Evolutionary conservation across 345 rosid genomes (phyloP), one percentile per base, ranked within the genome.

Genomic region (Brassica nigra): DNA sequence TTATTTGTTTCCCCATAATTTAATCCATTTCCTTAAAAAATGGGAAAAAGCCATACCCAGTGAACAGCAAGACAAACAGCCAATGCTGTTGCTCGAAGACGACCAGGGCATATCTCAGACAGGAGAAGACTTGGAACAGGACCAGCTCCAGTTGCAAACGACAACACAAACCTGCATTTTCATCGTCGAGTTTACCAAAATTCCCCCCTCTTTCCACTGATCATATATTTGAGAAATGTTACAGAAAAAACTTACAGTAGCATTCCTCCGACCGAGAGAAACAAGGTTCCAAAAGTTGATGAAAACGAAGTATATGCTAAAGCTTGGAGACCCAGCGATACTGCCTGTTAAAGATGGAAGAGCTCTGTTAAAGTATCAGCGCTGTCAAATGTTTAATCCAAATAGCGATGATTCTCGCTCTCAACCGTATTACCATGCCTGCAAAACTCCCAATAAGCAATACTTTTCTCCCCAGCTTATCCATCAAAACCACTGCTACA

Each of bases 251-350:
- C 97, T 92, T 85, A 91, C 99, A 92, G 68, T 52, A 95, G 85
- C 91, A 95, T 89, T 87, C 99, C 95, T 74, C 97, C 94, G 77
- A 92, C 88, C 65, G 99, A 92, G 62, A 91, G 86, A 85, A 86
- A 89, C 80, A 88, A 61, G 70, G 87, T 82, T 78, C 83, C 84
- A 80, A 80, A 79, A 69, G 88, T 78, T 68, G 92, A 83, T 31
- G 83, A 86, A 73, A 83, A 81, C 52, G 97, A 89, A 71, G 86
- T 88, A 66, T 89, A 86, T n/a, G 97, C 94, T 58, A 80, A 33
- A 76, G 91, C 93, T 84, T 95, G 97, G 83, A 91, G 79, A 76
- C 84, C 84, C 89, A 90, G 88, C 57, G 97, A 81, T 15, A 83
- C 81, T 34, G 89, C 90, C 97, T 91, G 86, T 79, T 79, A 57